Evolutionary conservation across 2,329 filamentous ascomycete species (phyloP), one percentile per base, ranked within the genome.

Genomic region (Aaosphaeria pasadenensis): DNA sequence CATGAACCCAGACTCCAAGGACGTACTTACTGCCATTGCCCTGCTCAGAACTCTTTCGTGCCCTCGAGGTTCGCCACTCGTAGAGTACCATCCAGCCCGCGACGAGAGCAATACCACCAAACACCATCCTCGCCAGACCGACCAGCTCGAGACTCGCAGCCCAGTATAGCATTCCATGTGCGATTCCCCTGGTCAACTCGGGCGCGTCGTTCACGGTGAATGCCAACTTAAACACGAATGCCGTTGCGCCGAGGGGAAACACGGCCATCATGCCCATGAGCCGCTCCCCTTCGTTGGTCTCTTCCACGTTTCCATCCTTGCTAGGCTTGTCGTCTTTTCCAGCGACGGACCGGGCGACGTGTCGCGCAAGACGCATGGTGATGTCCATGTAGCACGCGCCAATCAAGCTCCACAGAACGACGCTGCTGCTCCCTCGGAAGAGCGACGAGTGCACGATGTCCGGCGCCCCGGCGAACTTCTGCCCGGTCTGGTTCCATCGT

Each of bases 401-500:
- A 24, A 95, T 78, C 7, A 95, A 71, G 2, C 70, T 57, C 94
- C 94, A 99, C 4, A 99, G 80, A 0, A 88, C 45, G 29, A 66
- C 52, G 2, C 59, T 63, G 30, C 76, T 67, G 2, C 84, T 7
- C 39, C 9, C 84, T 11, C 57, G 52, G 29, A 67, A 60, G 7
- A 67, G 45, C 0, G 79, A 74, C 11, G 79, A 74, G 50, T 87
- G 89, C 53, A 88, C 88, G 41, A 97, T 88, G 62, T 97, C 94
- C 29, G 90, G 84, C 36, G 86, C 87, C n/a, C 91, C 91, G 1
- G 94, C 87, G 59, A 90, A 91, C 69, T 99, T 99, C 65, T 97
- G 92, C 4, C 94, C 94, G 0, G 94, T 97, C 69, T 97, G 94
- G 63, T 97, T 97, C 92, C 92, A 99, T 47, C 87, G 81, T 39